Evolutionary conservation across 2,329 filamentous ascomycete species (phyloP), one percentile per base, ranked within the genome.

Genomic region (Talaromyces islandicus): DNA sequence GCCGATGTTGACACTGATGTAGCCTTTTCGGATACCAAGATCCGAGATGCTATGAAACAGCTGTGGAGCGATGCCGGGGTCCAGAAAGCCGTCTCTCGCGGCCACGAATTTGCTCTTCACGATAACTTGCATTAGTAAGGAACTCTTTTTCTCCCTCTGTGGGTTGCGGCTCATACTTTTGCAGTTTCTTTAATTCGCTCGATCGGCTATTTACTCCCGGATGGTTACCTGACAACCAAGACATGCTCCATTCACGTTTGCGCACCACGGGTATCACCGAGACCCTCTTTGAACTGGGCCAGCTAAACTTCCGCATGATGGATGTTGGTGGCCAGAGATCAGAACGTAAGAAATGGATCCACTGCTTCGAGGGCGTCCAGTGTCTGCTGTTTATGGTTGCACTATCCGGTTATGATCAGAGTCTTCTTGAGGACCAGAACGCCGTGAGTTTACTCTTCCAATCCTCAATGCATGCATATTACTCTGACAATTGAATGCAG

Each of bases 301-400:
- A 93, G 70, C 84, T 97, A 68, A 96, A 92, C 64, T 97, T 97
- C 78, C 89, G 92, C 69, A 97, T 97, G 92, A 96, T 96, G 75
- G 92, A 96, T 70, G 92, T 96, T 53, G 92, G 92, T 73, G 92
- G 92, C 60, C 92, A 96, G 73, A 83, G 92, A 68, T 96, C 92
- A 29, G 92, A 96, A 77, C 88, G 92, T 64, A 96, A 96, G 83
- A 96, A 96, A 81, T 96, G 92, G 92, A 96, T 96, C 64, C 92
- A 96, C 74, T 94, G 92, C 72, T 96, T 96, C 72, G 92, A 96
- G 74, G 94, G 94, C 65, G 92, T 96, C 64, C 92, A 94, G 70
- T 92, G 91, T 67, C 82, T 97, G 58, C 81, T 97, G 46, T 97
- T 97, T 78, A 84, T 97, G 66, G 93, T 96, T 57, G 92, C 93